Evolutionary conservation across 2,329 filamentous ascomycete genomes (phyloP).

Genomic region (Elsinoe ampelina): DNA sequence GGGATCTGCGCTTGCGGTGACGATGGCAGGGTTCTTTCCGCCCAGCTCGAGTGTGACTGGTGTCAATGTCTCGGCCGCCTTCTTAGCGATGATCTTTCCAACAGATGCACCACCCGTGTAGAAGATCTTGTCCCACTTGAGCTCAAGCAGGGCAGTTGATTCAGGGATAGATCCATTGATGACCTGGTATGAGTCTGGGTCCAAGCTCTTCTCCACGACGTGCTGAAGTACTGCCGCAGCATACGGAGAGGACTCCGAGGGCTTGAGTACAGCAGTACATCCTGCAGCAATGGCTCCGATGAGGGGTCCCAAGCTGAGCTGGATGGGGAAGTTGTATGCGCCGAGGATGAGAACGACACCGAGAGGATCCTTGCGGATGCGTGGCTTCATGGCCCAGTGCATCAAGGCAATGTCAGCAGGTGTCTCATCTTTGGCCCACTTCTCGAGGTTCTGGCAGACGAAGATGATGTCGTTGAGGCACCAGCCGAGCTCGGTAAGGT

Average conservation of each 20-base stretch:
- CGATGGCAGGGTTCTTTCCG: constrained; percentile 81
- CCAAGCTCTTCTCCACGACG: constrained; percentile 66
- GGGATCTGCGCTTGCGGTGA: constrained; percentile 74
- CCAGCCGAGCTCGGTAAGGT: constrained; percentile 68
- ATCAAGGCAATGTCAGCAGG: constrained; percentile 59
- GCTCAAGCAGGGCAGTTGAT: constrained; percentile 69
- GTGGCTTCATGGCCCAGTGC: constrained; percentile 61
- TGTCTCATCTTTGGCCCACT: constrained; percentile 75
- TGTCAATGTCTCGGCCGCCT: constrained; percentile 51
- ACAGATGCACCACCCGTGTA: constrained; percentile 78
- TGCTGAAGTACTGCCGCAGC: constrained; percentile 71
- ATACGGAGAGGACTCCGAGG: constrained; percentile 70
- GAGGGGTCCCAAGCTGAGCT: constrained; percentile 67
- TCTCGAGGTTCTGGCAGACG: constrained; percentile 65
- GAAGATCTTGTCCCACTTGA: constrained; percentile 97
- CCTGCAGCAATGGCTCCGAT: constrained; percentile 88
- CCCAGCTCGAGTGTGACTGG: constrained; percentile 85
- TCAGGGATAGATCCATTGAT: constrained; percentile 76
- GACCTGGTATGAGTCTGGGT: constrained; percentile 64
- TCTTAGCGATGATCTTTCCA: constrained; percentile 50
- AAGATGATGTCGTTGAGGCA: constrained; percentile 72
- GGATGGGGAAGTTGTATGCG: constrained; percentile 88
- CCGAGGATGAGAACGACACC: constrained; percentile 77
- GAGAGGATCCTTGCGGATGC: constrained; percentile 77
- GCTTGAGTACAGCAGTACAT: constrained; percentile 84